Conservation (phyloP, 306 rosid genomes). For the Sphenostylis stenocarpa region DNA sequence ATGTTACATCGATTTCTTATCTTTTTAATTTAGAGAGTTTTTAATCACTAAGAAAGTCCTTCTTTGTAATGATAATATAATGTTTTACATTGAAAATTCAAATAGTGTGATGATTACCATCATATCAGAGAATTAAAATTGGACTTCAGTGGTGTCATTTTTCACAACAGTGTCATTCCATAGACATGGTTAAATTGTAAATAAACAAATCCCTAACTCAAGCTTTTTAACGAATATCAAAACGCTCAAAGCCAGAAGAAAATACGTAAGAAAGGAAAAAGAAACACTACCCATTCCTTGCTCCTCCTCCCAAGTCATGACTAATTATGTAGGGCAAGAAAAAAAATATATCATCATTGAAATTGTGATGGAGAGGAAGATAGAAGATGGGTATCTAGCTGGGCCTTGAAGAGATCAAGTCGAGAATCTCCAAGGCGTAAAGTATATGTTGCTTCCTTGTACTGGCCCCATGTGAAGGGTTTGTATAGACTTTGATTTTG, state of each 20-base stretch:
- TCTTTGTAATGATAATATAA: background rate
- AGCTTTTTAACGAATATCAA: conserved; percentile 29
- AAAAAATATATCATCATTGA: background rate
- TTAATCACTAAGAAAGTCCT: no score
- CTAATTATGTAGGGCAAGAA: background rate
- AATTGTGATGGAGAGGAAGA: background rate
- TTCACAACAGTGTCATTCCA: background rate
- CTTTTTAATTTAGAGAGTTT: no score
- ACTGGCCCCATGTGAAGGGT: conserved; percentile 92
- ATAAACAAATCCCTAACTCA: conserved; percentile 2
- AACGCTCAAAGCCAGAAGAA: background rate
- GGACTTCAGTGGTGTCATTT: background rate
- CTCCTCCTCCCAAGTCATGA: background rate
- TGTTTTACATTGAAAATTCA: background rate
- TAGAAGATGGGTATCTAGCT: background rate
- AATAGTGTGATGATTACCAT: background rate
- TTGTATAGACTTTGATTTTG: conserved; percentile 47
- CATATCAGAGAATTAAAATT: background rate
- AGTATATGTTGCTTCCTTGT: conserved; percentile 73
- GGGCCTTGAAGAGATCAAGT: conserved; percentile 64
- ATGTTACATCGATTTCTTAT: no score
- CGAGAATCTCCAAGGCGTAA: conserved; percentile 75
- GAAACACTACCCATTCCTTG: background rate
- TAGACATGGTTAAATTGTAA: background rate
- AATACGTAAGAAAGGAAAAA: background rate